A percentile compares a stretch with the other conserved stretches of the same genome.
Evolutionary conservation across 257 asterid species (phyloP).

Genomic region (Fraxinus quadrangulata): DNA sequence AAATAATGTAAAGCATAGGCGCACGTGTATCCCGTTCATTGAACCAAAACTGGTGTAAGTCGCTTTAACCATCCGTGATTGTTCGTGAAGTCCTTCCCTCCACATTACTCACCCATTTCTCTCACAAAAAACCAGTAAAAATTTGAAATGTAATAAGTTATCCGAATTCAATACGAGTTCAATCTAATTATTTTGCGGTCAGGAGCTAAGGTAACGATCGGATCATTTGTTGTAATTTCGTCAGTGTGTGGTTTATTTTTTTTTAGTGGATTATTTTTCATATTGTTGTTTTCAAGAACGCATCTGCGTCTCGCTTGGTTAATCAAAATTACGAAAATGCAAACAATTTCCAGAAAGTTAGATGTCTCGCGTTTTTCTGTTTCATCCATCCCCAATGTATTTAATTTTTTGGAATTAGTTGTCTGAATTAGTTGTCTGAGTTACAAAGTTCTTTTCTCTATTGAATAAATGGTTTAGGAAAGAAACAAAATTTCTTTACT

Average conservation of each 20-base stretch:
- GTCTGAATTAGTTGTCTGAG: not conserved
- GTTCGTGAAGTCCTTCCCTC: slow-evolving; percentile 38
- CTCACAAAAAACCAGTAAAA: not conserved
- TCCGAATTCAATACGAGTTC: not conserved
- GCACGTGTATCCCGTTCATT: slow-evolving; percentile 38
- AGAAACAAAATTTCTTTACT: not conserved
- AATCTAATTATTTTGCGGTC: slow-evolving; percentile 12
- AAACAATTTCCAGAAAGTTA: not conserved
- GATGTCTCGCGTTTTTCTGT: not conserved
- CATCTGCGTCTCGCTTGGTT: not conserved
- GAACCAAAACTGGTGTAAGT: slow-evolving; percentile 29
- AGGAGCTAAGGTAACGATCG: slow-evolving; percentile 22
- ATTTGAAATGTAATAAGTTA: not conserved
- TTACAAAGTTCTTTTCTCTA: not conserved
- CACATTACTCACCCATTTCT: slow-evolving; percentile 33
- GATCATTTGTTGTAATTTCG: not conserved
- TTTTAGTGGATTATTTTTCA: too few species aligned
- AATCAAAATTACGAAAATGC: not conserved
- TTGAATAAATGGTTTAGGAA: slow-evolving; percentile 5
- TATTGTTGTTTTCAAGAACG: slow-evolving; percentile 13
- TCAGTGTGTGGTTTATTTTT: not conserved
- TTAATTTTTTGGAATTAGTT: not conserved
- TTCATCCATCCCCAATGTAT: not conserved
- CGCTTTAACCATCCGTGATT: slow-evolving; percentile 35
- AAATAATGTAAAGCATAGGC: slow-evolving; percentile 32